Evolutionary conservation across 208 protist genomes (phyloP).

Genomic region (Vickermania ingenoplastis): DNA sequence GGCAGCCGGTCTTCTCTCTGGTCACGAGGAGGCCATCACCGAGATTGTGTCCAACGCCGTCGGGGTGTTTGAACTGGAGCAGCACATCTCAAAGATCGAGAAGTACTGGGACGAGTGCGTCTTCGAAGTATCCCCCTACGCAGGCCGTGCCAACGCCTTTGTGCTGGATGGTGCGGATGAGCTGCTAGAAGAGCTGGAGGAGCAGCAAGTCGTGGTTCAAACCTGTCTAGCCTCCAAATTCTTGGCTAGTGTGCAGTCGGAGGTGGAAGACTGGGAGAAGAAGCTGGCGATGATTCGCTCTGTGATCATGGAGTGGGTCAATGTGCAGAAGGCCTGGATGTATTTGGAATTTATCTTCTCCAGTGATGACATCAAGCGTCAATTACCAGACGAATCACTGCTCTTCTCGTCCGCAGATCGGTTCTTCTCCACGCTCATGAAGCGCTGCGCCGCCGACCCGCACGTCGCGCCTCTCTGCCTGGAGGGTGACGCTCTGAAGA

Average conservation of each 20-base stretch:
- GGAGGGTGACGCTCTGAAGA: slow-evolving; percentile 59
- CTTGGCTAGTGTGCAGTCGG: slow-evolving; percentile 35
- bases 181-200: slow-evolving; percentile 80
- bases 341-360: slow-evolving; percentile 97
- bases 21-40: slow-evolving; percentile 53
- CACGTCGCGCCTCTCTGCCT: slow-evolving; percentile 79
- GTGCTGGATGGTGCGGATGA: slow-evolving; percentile 82
- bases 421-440: slow-evolving; percentile 86
- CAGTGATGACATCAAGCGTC: slow-evolving; percentile 93
- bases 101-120: slow-evolving; percentile 48
- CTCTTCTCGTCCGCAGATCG: slow-evolving; percentile 82
- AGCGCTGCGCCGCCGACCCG: slow-evolving; percentile 45
- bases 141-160: slow-evolving; percentile 60
- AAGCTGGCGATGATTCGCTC: slow-evolving; percentile 67
- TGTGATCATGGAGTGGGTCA: slow-evolving; percentile 91
- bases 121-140: slow-evolving; percentile 63
- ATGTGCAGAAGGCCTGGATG: slow-evolving; percentile 93
- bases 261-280: slow-evolving; percentile 75
- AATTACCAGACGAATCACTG: slow-evolving; percentile 85
- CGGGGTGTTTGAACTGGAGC: slow-evolving; percentile 81
- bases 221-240: slow-evolving; percentile 81
- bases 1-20: slow-evolving; percentile 22
- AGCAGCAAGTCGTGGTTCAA: slow-evolving; percentile 83
- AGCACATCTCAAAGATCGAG: slow-evolving; percentile 78
- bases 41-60: slow-evolving; percentile 76